A percentile compares a stretch with the other conserved stretches of the same genome.
phyloP scores from a whole-genome alignment of 257 asterid species.

The Solanum gracilifrons region DNA sequence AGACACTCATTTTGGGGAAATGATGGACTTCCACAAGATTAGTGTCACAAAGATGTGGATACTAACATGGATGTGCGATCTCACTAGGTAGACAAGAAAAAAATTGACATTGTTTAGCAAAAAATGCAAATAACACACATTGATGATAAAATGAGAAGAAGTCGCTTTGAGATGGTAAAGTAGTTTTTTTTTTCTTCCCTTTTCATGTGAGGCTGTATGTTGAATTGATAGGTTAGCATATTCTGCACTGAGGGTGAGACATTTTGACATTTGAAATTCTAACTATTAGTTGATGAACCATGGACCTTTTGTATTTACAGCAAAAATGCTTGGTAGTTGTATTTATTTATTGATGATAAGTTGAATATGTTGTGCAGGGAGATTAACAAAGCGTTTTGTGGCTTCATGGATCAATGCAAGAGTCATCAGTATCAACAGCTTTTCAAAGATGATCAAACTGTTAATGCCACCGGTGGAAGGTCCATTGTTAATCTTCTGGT shows the following conservation, averaged over 20 bases:
- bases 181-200: not conserved
- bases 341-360: not conserved
- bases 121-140: not conserved
- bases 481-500: constrained; percentile 10
- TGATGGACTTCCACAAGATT: not conserved
- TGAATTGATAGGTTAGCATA: not conserved
- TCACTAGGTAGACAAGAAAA: not conserved
- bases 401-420: constrained; percentile 41
- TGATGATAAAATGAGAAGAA: not conserved
- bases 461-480: not conserved
- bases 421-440: constrained; percentile 12
- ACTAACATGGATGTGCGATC: not conserved
- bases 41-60: not conserved
- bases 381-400: constrained; percentile 77
- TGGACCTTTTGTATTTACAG: not conserved
- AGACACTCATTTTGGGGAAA: not conserved
- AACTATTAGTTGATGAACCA: not conserved
- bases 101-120: not conserved
- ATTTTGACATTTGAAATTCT: not conserved
- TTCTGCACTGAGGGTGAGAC: not conserved
- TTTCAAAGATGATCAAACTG: constrained; percentile 5
- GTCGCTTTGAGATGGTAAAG: not conserved
- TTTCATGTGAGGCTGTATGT: not conserved
- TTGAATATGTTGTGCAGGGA: constrained; percentile 25
- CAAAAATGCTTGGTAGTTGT: not conserved